A percentile compares a stretch with the other conserved stretches of the same genome.
Conservation (phyloP, 768 basidiomycete genomes). For the Cantharellus cinnabarinus region DNA sequence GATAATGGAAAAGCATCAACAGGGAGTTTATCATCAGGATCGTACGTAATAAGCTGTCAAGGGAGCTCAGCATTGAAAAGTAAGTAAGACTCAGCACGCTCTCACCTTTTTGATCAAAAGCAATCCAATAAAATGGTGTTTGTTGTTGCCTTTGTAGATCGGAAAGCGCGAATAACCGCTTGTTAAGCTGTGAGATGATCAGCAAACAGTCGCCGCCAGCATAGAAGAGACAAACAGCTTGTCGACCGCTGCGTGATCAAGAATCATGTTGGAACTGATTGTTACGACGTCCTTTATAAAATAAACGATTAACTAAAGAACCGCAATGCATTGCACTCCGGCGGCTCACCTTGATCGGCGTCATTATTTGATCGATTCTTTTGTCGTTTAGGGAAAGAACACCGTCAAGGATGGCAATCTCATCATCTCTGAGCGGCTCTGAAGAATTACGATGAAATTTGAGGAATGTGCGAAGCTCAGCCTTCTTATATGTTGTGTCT, state of each 20-base stretch:
- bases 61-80: not conserved
- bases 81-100: not conserved
- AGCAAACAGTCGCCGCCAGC: not conserved
- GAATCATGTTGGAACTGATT: conserved; percentile 50
- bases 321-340: not conserved
- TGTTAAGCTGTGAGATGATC: conserved; percentile 15
- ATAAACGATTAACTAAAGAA: not conserved
- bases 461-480: conserved; percentile 9
- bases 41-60: conserved; percentile 62
- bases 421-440: conserved; percentile 9
- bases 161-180: conserved; percentile 83
- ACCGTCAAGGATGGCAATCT: conserved; percentile 9
- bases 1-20: conserved; percentile 59
- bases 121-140: conserved; percentile 55
- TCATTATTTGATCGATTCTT: conserved; percentile 54
- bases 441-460: conserved; percentile 8
- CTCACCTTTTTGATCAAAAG: conserved; percentile 66
- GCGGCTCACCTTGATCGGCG: conserved; percentile 39
- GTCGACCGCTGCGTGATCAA: conserved; percentile 66
- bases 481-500: conserved; percentile 10
- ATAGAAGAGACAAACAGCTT: conserved; percentile 30
- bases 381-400: conserved; percentile 10
- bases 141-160: conserved; percentile 52
- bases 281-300: conserved; percentile 54
- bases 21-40: conserved; percentile 57